A percentile compares a stretch with the other conserved stretches of the same genome.
phyloP scores from a whole-genome alignment of 148 eudicot genomes.

The Nepenthes mirabilis region DNA sequence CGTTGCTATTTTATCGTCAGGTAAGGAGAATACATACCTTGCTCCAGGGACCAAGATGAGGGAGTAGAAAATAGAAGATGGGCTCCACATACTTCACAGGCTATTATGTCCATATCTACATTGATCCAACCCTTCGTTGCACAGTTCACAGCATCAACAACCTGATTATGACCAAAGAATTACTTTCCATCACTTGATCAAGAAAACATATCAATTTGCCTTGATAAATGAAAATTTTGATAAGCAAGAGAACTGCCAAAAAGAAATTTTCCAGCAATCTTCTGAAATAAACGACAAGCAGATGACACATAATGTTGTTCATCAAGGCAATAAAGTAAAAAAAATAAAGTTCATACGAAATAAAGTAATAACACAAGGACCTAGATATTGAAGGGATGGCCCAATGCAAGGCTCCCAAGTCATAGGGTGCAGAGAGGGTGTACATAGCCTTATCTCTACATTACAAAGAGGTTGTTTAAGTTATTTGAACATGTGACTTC shows the following conservation, averaged over 20 bases:
- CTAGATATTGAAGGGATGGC: no score
- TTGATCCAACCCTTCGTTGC: slow-evolving; percentile 95
- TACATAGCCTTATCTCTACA: no score
- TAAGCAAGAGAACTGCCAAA: no score
- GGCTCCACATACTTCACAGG: slow-evolving; percentile 73
- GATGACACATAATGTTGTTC: background rate
- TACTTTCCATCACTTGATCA: background rate
- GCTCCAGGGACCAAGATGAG: slow-evolving; percentile 64
- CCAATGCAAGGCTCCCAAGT: no score
- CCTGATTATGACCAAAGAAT: slow-evolving; percentile 28
- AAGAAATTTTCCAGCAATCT: no score
- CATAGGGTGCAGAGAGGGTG: no score
- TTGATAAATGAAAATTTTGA: no score
- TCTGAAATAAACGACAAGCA: background rate
- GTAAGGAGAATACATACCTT: slow-evolving; percentile 36
- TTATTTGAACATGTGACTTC: no score
- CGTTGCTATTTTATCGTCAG: background rate
- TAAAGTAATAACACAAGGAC: no score
- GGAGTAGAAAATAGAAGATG: slow-evolving; percentile 83
- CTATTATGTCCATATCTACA: slow-evolving; percentile 71
- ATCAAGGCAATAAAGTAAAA: no score
- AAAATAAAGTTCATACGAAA: no score
- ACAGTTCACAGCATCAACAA: slow-evolving; percentile 73
- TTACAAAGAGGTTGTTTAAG: no score
- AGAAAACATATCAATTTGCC: background rate